Evolutionary conservation across 306 rosid genomes (phyloP).

Genomic region (Argentina anserina): DNA sequence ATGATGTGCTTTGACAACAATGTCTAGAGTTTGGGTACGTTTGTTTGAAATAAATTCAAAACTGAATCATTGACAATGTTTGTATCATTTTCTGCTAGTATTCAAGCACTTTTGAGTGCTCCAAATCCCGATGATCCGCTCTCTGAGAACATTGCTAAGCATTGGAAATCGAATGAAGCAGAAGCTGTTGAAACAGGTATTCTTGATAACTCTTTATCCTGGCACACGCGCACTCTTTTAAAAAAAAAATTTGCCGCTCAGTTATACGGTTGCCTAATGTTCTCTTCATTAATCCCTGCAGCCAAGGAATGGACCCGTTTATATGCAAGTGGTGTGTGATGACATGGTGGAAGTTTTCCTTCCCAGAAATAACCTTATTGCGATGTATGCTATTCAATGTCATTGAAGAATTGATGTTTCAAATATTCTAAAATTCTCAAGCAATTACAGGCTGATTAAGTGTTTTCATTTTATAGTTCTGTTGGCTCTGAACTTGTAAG

Average conservation of each 20-base stretch:
- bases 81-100: slow-evolving; percentile 35
- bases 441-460: slow-evolving; percentile 36
- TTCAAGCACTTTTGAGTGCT: slow-evolving; percentile 97
- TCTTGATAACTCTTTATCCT: neutral
- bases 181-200: slow-evolving; percentile 98
- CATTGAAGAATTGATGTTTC: slow-evolving; percentile 45
- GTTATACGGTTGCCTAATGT: neutral
- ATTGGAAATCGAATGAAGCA: slow-evolving; percentile 84
- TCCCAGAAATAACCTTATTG: slow-evolving; percentile 44
- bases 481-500: slow-evolving; percentile 37
- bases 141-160: slow-evolving; percentile 95
- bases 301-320: slow-evolving; percentile 92
- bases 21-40: neutral
- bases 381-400: slow-evolving; percentile 50
- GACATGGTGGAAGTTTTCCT: slow-evolving; percentile 28
- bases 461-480: slow-evolving; percentile 29
- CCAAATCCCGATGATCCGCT: slow-evolving; percentile 98
- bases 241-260: no score
- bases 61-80: neutral
- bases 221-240: neutral
- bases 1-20: neutral
- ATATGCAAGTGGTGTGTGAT: slow-evolving; percentile 76
- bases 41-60: neutral
- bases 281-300: slow-evolving; percentile 27
- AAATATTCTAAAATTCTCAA: slow-evolving; percentile 35